These are phyloP conservation scores for Saccharum spontaneum DNA, from an alignment of 176 grass and related monocot species.

Conservation along the genomic window DNA sequence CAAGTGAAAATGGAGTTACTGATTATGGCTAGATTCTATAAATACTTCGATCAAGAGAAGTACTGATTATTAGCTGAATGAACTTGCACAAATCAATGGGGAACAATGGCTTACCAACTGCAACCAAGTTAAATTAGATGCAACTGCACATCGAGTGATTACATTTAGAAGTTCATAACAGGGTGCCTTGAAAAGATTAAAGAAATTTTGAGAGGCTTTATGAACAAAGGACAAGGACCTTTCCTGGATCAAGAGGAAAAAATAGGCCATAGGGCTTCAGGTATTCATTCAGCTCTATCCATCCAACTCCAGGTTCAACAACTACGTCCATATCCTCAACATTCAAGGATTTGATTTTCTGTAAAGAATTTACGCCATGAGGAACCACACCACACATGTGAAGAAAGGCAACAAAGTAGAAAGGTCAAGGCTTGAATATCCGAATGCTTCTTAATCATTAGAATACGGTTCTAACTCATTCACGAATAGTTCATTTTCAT, in stretches of 20 bases:
- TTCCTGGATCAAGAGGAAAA: slow-evolving; percentile 97
- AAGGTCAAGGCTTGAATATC: background rate
- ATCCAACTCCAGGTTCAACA: slow-evolving; percentile 95
- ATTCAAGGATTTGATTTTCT: slow-evolving; percentile 92
- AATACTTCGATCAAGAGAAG: background rate
- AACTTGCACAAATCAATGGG: background rate
- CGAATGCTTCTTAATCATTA: background rate
- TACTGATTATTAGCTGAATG: background rate
- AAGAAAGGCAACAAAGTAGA: slow-evolving; percentile 1
- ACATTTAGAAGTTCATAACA: slow-evolving; percentile 1
- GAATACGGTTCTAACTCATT: background rate
- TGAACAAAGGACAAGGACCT: slow-evolving; percentile 27
- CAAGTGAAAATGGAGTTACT: background rate
- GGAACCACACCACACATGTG: slow-evolving; percentile 5
- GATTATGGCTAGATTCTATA: background rate
- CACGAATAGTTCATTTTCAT: background rate
- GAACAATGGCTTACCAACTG: slow-evolving; percentile 1
- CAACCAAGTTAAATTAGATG: slow-evolving; percentile 4
- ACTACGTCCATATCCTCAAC: slow-evolving; percentile 96
- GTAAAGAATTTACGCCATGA: slow-evolving; percentile 20
- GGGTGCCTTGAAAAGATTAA: background rate
- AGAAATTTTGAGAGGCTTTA: background rate
- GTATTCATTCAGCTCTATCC: slow-evolving; percentile 97
- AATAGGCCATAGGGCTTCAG: slow-evolving; percentile 89
- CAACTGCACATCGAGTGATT: background rate